Evolutionary conservation across 805 yeast genomes (phyloP), one percentile per base, ranked within the genome.

Genomic region (Candida xyloterini): DNA sequence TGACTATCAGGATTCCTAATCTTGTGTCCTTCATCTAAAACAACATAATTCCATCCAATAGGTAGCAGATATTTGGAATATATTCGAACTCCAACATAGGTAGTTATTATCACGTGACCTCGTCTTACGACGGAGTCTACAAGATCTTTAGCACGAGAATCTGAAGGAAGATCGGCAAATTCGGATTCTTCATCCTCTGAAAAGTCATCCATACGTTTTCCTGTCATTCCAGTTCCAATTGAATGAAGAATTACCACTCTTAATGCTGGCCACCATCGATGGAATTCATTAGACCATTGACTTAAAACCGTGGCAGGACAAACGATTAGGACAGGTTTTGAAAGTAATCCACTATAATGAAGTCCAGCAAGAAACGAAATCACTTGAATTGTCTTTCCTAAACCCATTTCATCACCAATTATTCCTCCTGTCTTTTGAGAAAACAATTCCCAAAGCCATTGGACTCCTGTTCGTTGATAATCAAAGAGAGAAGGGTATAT

Each of bases 281-380:
- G 98, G 33, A 93, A 78, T 61, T 93, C 99, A 46, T 82, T 83
- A n/a, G 88, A 91, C 99, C 99, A 93, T 56, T 93, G 99, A 44
- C 79, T 84, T 72, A 93, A 67, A 0, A 93, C 97, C 0, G 99
- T 93, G 0, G 98, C 98, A 0, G 99, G 99, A 50, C 96, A 95
- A 0, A 93, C 96, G 29, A 93, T 71, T 25, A 93, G 56, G 0
- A 85, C 83, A 0, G 99, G 99, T 27, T 81, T 83, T 23, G 77
- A 74, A 2, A 91, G 65, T 42, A 76, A 66, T 0, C 83, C 80
- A 13, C 95, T 84, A 58, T 89, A 85, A 55, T 90, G 96, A 27
- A 93, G 67, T 0, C 95, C 93, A 0, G 98, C 97, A 7, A 93
- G 55, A 59, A 91, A 93, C 1, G 97, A 79, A 30, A 89, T 88